Evolutionary conservation across 306 rosid species (phyloP).

Genomic region (Lupinus albus): DNA sequence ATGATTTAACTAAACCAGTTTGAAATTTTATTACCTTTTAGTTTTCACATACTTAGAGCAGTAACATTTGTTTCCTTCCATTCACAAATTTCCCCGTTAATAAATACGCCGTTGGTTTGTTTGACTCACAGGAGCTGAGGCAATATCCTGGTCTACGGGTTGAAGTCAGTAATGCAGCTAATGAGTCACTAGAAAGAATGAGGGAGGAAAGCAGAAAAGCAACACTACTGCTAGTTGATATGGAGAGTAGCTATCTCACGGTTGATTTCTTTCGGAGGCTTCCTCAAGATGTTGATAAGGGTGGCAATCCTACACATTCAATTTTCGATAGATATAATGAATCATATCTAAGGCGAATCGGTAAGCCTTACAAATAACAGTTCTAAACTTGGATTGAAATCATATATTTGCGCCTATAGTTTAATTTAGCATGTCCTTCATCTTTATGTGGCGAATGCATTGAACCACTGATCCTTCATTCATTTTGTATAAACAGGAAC

Average conservation of each 20-base stretch:
- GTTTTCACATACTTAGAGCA: not conserved
- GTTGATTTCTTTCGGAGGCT: slow-evolving; percentile 96
- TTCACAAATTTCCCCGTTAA: slow-evolving; percentile 9
- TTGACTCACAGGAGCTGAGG: slow-evolving; percentile 71
- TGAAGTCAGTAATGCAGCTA: slow-evolving; percentile 83
- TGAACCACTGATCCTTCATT: not conserved
- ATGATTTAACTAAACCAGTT: not conserved
- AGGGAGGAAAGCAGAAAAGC: slow-evolving; percentile 94
- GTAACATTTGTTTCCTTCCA: not conserved
- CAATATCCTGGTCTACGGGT: slow-evolving; percentile 92
- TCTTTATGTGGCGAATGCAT: slow-evolving; percentile 16
- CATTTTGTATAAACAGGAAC: slow-evolving; percentile 57
- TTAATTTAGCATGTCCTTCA: not conserved
- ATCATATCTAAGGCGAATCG: slow-evolving; percentile 83
- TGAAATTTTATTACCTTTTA: slow-evolving; percentile 2
- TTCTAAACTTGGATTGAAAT: slow-evolving; percentile 22
- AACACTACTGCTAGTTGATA: slow-evolving; percentile 81
- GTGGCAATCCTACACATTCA: slow-evolving; percentile 96
- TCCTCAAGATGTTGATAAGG: slow-evolving; percentile 95
- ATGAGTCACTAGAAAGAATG: slow-evolving; percentile 83
- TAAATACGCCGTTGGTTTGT: not conserved
- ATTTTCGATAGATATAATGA: slow-evolving; percentile 93
- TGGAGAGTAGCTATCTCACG: slow-evolving; percentile 87
- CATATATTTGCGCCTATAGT: slow-evolving; percentile 30
- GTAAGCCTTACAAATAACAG: slow-evolving; percentile 43